Evolutionary conservation across 306 rosid genomes (phyloP), one percentile per base, ranked within the genome.

Genomic region (barrel medic (Medicago truncatula)): DNA sequence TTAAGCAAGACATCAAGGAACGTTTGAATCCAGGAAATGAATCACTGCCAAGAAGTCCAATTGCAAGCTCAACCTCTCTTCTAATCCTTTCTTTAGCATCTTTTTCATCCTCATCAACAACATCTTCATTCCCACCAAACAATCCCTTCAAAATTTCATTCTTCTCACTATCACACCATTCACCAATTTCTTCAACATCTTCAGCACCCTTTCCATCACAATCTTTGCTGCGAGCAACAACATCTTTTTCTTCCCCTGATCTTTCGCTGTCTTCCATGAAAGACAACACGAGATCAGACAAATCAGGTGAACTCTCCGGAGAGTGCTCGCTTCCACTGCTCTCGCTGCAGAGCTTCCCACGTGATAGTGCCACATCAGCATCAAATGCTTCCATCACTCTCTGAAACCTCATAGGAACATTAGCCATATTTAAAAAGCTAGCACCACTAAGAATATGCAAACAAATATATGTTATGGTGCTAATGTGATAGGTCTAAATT

Each of bases 291-390:
- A 95, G 91, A 77, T 87, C 88, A 8, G 89, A 92, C 67, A 92
- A 84, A 63, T 92, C 90, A 1, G 81, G 31, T 1, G 76, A 60
- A 15, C 90, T 88, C 78, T 86, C 96, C 17, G 83, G 86, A 39
- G 92, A 92, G 81, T 90, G 89, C 80, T 95, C 98, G 77, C 97
- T 90, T 23, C 98, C 98, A 54, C 97, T 91, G 76, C 97, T 90
- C 83, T 89, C 91, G 61, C 96, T 87, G 68, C 93, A 86, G 34
- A 57, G 79, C 82, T 84, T 78, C 76, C 81, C 71, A 50, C 85
- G 74, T 2, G 91, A 70, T 39, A 74, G 71, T 2, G 91, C 81
- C 65, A 74, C 83, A 10, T 84, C 89, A 9, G 86, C 86, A 5
- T 87, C 88, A 56, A 95, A 90, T 5, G 96, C 92, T 16, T 83